Percentiles rank a stretch among this genome's conserved stretches.
Evolutionary conservation across 768 basidiomycete species (phyloP).

Genomic region (Favolaschia claudopus): DNA sequence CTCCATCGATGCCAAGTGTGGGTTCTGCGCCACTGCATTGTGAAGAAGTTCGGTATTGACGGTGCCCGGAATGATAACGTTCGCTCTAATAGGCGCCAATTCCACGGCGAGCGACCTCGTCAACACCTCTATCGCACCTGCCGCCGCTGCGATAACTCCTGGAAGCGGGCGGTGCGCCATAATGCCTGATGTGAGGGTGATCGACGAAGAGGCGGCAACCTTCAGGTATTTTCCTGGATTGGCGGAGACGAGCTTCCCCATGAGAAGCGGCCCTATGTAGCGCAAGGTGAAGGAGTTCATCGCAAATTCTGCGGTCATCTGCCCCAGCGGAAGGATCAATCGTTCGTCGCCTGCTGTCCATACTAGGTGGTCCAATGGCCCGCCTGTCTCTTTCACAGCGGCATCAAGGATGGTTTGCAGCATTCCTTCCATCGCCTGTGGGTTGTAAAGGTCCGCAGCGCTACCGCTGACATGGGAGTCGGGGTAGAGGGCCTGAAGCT

Average conservation of each 20-base stretch:
- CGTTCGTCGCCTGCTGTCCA: background rate
- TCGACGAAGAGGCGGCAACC: background rate
- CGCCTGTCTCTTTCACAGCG: background rate
- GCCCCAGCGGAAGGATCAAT: background rate
- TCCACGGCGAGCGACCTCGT: background rate
- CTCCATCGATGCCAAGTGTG: background rate
- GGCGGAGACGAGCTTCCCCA: slow-evolving; percentile 11
- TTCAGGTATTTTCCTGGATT: background rate
- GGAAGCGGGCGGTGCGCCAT: background rate
- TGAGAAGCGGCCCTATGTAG: background rate
- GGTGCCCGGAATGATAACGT: background rate
- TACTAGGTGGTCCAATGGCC: slow-evolving; percentile 9
- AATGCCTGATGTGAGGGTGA: slow-evolving; percentile 4
- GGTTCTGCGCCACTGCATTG: too few species aligned
- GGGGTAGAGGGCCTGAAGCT: slow-evolving; percentile 3
- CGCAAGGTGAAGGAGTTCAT: slow-evolving; percentile 1
- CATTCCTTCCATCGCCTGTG: slow-evolving; percentile 2
- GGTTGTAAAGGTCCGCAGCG: background rate
- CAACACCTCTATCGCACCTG: background rate
- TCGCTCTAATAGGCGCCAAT: slow-evolving; percentile 2
- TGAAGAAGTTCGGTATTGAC: background rate
- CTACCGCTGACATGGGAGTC: slow-evolving; percentile 4
- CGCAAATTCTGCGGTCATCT: background rate
- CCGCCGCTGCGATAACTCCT: background rate
- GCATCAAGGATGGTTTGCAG: background rate